Conservation (phyloP, 805 yeast genomes). For the Wickerhamomyces strasburgensis region DNA sequence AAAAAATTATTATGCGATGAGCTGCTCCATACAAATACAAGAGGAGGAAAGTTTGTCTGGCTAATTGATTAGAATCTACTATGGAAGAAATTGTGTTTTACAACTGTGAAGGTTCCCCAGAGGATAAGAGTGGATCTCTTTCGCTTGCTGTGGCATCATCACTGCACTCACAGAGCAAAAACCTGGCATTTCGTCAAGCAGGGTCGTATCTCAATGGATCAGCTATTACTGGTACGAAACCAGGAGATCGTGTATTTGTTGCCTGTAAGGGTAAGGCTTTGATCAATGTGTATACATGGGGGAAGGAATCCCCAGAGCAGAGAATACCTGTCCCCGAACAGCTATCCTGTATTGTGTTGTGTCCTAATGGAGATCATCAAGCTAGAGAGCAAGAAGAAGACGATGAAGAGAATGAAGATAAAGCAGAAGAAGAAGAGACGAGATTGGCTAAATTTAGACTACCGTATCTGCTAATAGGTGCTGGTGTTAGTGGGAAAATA, state of each 20-base stretch:
- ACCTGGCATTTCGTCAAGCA: constrained; percentile 42
- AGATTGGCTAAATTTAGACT: constrained; percentile 38
- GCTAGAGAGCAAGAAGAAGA: constrained; percentile 23
- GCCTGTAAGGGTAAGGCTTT: constrained; percentile 71
- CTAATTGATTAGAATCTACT: neutral
- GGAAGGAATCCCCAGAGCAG: constrained; percentile 70
- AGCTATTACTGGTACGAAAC: constrained; percentile 39
- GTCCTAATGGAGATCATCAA: constrained; percentile 24
- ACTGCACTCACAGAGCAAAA: constrained; percentile 38
- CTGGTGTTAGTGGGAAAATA: constrained; percentile 68
- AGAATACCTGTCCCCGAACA: constrained; percentile 82
- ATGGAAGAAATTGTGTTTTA: constrained; percentile 52
- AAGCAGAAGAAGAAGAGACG: constrained; percentile 18
- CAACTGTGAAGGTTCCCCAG: constrained; percentile 38
- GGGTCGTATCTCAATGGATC: constrained; percentile 46
- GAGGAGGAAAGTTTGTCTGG: neutral
- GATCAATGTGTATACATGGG: constrained; percentile 65
- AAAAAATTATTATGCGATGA: constrained; percentile 6
- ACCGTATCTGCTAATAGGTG: constrained; percentile 69
- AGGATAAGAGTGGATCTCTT: constrained; percentile 41
- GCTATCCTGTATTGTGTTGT: constrained; percentile 49
- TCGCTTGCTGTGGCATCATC: constrained; percentile 38
- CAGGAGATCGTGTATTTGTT: constrained; percentile 40
- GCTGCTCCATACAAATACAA: neutral
- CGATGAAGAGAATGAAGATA: constrained; percentile 17